A percentile compares a stretch with the other conserved stretches of the same genome.
phyloP scores from a whole-genome alignment of 441 rosid species.

The Hura crepitans region DNA sequence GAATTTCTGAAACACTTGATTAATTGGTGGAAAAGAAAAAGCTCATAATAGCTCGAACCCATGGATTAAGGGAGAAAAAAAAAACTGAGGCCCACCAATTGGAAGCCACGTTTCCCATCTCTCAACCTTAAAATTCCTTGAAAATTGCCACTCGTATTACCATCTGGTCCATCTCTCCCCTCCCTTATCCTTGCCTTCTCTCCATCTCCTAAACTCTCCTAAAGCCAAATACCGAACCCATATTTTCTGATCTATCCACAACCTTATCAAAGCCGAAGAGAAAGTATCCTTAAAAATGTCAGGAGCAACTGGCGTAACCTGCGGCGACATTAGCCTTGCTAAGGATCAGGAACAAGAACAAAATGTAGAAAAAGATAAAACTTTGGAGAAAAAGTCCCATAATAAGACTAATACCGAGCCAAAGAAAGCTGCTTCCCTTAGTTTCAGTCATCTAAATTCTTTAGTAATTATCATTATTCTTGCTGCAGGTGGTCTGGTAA shows the following conservation, averaged over 20 bases:
- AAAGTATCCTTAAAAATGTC: conserved; percentile 40
- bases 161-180: neutral
- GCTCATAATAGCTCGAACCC: neutral
- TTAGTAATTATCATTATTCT: conserved; percentile 53
- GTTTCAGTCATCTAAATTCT: conserved; percentile 55
- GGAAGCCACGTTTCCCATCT: conserved; percentile 18
- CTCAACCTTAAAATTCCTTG: conserved; percentile 13
- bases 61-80: neutral
- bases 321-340: conserved; percentile 46
- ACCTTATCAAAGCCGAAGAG: neutral
- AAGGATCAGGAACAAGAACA: conserved; percentile 32
- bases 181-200: neutral
- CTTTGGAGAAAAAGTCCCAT: conserved; percentile 19
- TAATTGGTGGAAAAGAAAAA: too few relatives aligned
- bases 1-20: too few relatives aligned
- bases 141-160: conserved; percentile 21
- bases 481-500: conserved; percentile 64
- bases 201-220: neutral
- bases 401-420: neutral
- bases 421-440: conserved; percentile 29
- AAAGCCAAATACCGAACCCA: too few relatives aligned
- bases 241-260: neutral
- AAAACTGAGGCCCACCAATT: too few relatives aligned
- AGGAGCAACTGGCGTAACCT: conserved; percentile 69
- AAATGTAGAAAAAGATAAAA: conserved; percentile 17